Percentiles rank a stretch among this genome's conserved stretches.
Conservation (phyloP, 2,329 filamentous ascomycete genomes). For the Furcasterigmium furcatum region DNA sequence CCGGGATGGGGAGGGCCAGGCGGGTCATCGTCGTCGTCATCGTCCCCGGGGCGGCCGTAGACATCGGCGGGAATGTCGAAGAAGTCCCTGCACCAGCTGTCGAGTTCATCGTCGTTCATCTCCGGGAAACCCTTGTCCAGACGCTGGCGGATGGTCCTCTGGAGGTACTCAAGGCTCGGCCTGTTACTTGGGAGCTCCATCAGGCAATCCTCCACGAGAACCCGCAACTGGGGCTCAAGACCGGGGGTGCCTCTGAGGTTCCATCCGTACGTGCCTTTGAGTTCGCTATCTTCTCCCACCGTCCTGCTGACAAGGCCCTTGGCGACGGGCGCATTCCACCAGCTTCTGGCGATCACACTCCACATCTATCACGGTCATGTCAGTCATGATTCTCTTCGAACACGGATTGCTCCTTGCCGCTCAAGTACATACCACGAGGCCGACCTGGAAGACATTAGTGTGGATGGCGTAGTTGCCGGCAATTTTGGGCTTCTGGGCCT, state of each 20-base stretch:
- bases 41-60: too few species aligned
- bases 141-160: slow-evolving; percentile 13
- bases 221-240: too few species aligned
- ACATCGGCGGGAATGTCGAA: slow-evolving; percentile 7
- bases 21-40: too few species aligned
- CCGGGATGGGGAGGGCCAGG: too few species aligned
- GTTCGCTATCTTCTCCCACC: too few species aligned
- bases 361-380: slow-evolving; percentile 6
- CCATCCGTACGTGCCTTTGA: too few species aligned
- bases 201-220: slow-evolving; percentile 19
- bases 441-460: slow-evolving; percentile 13
- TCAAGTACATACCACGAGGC: slow-evolving; percentile 12
- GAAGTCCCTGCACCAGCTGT: slow-evolving; percentile 8
- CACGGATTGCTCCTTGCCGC: too few species aligned
- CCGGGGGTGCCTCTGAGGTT: too few species aligned
- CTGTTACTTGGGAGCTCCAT: slow-evolving; percentile 20
- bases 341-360: too few species aligned
- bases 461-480: slow-evolving; percentile 16
- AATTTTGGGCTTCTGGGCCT: slow-evolving; percentile 4
- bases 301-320: too few species aligned
- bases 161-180: slow-evolving; percentile 16
- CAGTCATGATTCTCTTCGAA: background rate
- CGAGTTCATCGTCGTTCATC: slow-evolving; percentile 10
- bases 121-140: slow-evolving; percentile 12
- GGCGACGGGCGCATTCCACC: too few species aligned